Conservation (phyloP, 164 flowering plant species). For the Paratinospora sagittata region DNA sequence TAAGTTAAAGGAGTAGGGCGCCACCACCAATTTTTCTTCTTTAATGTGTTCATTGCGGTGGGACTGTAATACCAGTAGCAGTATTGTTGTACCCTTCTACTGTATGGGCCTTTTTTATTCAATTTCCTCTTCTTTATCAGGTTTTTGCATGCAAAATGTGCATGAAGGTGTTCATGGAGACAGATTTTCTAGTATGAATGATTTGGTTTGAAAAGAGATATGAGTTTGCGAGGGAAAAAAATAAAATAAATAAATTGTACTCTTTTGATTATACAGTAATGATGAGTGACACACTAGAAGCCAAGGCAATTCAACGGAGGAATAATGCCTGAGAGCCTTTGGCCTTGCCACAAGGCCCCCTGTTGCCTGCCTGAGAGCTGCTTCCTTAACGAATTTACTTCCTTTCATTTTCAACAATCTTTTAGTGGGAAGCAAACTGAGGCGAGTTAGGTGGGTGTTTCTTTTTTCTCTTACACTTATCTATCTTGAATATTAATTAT, state of each 20-base stretch:
- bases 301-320: slow-evolving; percentile 4
- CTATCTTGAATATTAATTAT: too few relatives aligned
- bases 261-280: slow-evolving; percentile 40
- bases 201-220: slow-evolving; percentile 40
- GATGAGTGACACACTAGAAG: slow-evolving; percentile 32
- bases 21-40: background rate
- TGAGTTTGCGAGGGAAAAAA: slow-evolving; percentile 27
- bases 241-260: too few relatives aligned
- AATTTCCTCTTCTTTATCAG: background rate
- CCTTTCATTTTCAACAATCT: slow-evolving; percentile 30
- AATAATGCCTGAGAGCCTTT: background rate
- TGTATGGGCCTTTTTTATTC: background rate
- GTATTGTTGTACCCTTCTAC: background rate
- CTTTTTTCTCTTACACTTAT: background rate
- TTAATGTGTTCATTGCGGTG: background rate
- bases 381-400: slow-evolving; percentile 5
- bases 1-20: background rate
- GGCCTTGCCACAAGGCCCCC: slow-evolving; percentile 2
- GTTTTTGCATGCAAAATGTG: slow-evolving; percentile 33
- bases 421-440: slow-evolving; percentile 20
- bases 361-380: slow-evolving; percentile 8
- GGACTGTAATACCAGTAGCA: background rate
- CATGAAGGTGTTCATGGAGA: slow-evolving; percentile 39
- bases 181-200: slow-evolving; percentile 57
- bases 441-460: background rate